Percentiles rank a stretch among this genome's conserved stretches.
Evolutionary conservation across 2,329 filamentous ascomycete genomes (phyloP).

Genomic region (Xylaria sp.): DNA sequence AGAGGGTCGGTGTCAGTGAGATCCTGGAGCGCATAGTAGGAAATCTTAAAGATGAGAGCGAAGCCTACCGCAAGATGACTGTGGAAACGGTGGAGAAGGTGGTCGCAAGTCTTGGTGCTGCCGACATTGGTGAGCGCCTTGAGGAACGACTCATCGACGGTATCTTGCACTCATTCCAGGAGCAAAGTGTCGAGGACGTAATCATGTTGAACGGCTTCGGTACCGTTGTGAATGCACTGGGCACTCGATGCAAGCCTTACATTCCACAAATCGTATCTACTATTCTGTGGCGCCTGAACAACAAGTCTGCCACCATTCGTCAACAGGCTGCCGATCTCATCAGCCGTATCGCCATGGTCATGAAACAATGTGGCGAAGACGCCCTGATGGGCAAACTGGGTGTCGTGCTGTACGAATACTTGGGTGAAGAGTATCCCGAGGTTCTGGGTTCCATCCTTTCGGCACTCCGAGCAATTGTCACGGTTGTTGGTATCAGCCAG

Average conservation of each 20-base stretch:
- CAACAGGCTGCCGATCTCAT: slow-evolving; percentile 97
- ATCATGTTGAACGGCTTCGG: slow-evolving; percentile 97
- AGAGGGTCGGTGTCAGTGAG: slow-evolving; percentile 96
- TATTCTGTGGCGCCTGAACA: slow-evolving; percentile 93
- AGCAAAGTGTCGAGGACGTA: slow-evolving; percentile 93
- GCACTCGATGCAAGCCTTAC: slow-evolving; percentile 91
- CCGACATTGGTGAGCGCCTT: slow-evolving; percentile 85
- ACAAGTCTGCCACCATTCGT: slow-evolving; percentile 93
- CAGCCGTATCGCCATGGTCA: slow-evolving; percentile 94
- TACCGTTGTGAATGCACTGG: slow-evolving; percentile 92
- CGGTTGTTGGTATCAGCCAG: slow-evolving; percentile 92
- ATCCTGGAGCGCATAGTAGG: slow-evolving; percentile 89
- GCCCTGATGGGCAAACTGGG: slow-evolving; percentile 92
- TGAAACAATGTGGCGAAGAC: slow-evolving; percentile 98
- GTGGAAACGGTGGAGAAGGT: slow-evolving; percentile 97
- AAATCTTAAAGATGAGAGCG: slow-evolving; percentile 96
- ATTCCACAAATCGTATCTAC: slow-evolving; percentile 95
- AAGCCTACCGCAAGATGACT: slow-evolving; percentile 98
- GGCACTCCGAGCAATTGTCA: slow-evolving; percentile 91
- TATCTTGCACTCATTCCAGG: slow-evolving; percentile 93
- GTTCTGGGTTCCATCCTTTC: slow-evolving; percentile 95
- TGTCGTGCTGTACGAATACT: slow-evolving; percentile 92
- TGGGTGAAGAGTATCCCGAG: slow-evolving; percentile 97
- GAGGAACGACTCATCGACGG: slow-evolving; percentile 94
- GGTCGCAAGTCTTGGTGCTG: slow-evolving; percentile 84